These are phyloP conservation scores for Conidiobolus incongruus DNA, from an alignment of 371 early-diverging fungal species.

Conservation along the genomic window DNA sequence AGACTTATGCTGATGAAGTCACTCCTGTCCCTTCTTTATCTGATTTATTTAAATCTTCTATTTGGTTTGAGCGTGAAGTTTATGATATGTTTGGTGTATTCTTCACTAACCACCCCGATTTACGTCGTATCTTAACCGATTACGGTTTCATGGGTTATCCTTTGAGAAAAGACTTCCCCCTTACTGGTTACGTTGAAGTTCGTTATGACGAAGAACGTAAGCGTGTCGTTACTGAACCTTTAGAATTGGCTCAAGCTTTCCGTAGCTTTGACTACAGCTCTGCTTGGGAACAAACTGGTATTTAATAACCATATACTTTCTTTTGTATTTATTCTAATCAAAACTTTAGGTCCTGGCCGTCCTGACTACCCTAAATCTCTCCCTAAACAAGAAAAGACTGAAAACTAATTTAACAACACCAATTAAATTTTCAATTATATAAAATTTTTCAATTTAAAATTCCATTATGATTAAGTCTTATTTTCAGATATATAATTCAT, in stretches of 20 bases:
- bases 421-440: too few species aligned
- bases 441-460: too few species aligned
- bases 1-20: conserved; percentile 85
- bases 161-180: conserved; percentile 93
- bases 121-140: conserved; percentile 91
- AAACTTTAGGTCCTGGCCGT: too few species aligned
- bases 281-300: conserved; percentile 73
- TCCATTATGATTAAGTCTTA: too few species aligned
- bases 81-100: conserved; percentile 97
- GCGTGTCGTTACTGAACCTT: conserved; percentile 84
- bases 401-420: too few species aligned
- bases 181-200: conserved; percentile 87
- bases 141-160: conserved; percentile 97
- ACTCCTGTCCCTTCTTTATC: conserved; percentile 71
- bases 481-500: too few species aligned
- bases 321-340: too few species aligned
- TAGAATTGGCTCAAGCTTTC: conserved; percentile 92
- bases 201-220: conserved; percentile 94
- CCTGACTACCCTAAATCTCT: too few species aligned
- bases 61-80: conserved; percentile 96
- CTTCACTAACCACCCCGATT: conserved; percentile 88
- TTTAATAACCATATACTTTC: too few species aligned
- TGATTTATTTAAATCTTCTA: conserved; percentile 57
- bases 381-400: too few species aligned
- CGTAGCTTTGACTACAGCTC: conserved; percentile 77